These are phyloP conservation scores for Capillidium heterosporum DNA, from an alignment of 371 early-diverging fungal genomes.

Conservation along the genomic window DNA sequence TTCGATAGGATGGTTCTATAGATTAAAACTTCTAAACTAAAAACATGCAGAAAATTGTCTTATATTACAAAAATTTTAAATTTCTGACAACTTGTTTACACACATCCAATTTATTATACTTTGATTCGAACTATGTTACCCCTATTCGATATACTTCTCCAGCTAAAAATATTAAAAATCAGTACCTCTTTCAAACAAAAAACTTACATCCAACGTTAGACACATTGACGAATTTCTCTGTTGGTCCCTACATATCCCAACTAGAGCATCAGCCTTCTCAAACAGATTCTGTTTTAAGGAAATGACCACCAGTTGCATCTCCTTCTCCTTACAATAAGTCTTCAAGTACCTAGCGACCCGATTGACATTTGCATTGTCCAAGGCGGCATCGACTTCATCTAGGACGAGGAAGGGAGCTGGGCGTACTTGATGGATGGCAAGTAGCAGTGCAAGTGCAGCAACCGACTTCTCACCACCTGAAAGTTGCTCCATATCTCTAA, in stretches of 20 bases:
- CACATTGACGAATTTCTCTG: conserved; percentile 61
- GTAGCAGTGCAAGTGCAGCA: conserved; percentile 90
- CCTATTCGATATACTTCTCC: background rate
- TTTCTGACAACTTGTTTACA: too few species aligned
- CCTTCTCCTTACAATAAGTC: conserved; percentile 22
- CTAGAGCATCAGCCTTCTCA: conserved; percentile 84
- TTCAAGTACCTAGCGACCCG: conserved; percentile 83
- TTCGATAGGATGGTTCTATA: too few species aligned
- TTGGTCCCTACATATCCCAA: conserved; percentile 94
- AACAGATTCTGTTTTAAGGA: conserved; percentile 92
- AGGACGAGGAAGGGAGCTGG: conserved; percentile 98
- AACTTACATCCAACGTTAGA: conserved; percentile 53
- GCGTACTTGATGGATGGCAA: conserved; percentile 76
- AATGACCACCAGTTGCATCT: conserved; percentile 95
- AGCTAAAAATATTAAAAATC: background rate
- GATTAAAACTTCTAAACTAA: too few species aligned
- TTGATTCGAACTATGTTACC: too few species aligned
- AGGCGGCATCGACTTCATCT: conserved; percentile 99
- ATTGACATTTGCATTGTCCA: conserved; percentile 94
- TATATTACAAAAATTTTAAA: too few species aligned
- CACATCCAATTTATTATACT: too few species aligned
- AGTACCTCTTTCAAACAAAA: background rate
- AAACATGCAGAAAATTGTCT: too few species aligned
- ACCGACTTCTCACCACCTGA: conserved; percentile 99
- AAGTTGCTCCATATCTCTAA: conserved; percentile 96